A percentile compares a stretch with the other conserved stretches of the same genome.
Conservation (phyloP, 73 alveolate species). For the Urostyla sp. region DNA sequence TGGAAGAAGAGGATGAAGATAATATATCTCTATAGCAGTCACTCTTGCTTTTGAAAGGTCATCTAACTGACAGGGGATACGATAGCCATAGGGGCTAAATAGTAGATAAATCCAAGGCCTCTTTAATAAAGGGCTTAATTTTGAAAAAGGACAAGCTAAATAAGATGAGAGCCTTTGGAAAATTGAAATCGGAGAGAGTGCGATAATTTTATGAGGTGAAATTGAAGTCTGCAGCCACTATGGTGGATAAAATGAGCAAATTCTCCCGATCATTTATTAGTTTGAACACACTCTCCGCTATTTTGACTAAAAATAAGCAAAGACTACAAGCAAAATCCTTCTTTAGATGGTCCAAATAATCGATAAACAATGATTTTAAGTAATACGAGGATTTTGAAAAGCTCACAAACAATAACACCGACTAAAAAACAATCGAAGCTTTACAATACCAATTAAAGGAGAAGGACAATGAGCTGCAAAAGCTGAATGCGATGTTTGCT, state of each 20-base stretch:
- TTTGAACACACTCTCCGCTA: slow-evolving; percentile 25
- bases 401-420: background rate
- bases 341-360: slow-evolving; percentile 31
- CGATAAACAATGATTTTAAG: background rate
- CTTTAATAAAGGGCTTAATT: background rate
- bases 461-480: slow-evolving; percentile 21
- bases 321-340: slow-evolving; percentile 36
- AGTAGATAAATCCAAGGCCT: too few species aligned
- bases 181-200: background rate
- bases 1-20: slow-evolving; percentile 17
- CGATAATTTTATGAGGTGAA: background rate
- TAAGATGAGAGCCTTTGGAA: background rate
- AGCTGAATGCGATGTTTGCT: slow-evolving; percentile 43
- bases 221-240: slow-evolving; percentile 51
- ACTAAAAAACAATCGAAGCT: slow-evolving; percentile 3
- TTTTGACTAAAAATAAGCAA: slow-evolving; percentile 31
- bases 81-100: background rate
- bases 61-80: background rate
- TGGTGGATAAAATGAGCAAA: slow-evolving; percentile 70
- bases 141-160: background rate
- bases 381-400: background rate
- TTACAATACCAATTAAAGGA: background rate
- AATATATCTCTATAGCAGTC: background rate
- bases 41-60: background rate
- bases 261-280: slow-evolving; percentile 60